phyloP scores from a whole-genome alignment of 495 filamentous ascomycete genomes.

The Annulohypoxylon nitens region DNA sequence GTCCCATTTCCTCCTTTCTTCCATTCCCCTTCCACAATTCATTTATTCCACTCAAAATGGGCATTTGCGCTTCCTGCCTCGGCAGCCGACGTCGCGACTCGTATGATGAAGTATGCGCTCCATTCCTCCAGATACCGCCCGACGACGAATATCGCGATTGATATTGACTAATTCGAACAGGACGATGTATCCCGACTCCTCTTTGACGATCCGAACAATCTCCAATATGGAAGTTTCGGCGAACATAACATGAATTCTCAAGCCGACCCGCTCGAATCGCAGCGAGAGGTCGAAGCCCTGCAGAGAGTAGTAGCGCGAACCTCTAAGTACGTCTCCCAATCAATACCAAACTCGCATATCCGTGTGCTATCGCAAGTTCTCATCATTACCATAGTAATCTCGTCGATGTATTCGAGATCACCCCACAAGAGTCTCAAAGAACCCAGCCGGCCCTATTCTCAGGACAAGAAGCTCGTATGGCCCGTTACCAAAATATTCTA shows the following conservation, averaged over 20 bases:
- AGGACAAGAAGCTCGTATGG: conserved; percentile 60
- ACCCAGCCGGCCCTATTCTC: conserved; percentile 51
- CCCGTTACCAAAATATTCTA: conserved; percentile 66
- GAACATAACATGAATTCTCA: conserved; percentile 63
- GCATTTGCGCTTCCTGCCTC: conserved; percentile 62
- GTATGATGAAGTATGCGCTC: conserved; percentile 57
- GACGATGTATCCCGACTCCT: conserved; percentile 67
- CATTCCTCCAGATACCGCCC: neutral
- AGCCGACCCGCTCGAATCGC: conserved; percentile 68
- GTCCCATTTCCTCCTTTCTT: conserved; percentile 40
- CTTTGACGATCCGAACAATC: conserved; percentile 65
- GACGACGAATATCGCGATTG: neutral
- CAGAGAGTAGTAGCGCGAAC: conserved; percentile 68
- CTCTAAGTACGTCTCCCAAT: conserved; percentile 61
- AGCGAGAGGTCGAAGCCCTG: conserved; percentile 69
- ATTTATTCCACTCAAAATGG: conserved; percentile 52
- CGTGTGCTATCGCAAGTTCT: conserved; percentile 34
- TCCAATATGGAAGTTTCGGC: conserved; percentile 68
- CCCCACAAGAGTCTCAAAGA: conserved; percentile 58
- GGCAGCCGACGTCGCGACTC: conserved; percentile 57
- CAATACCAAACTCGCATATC: neutral
- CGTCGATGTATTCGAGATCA: conserved; percentile 71
- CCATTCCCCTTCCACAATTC: conserved; percentile 16
- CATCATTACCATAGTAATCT: conserved; percentile 61
- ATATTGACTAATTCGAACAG: conserved; percentile 45